These are phyloP conservation scores for Trypethelium eluteriae DNA, from an alignment of 495 filamentous ascomycete species.

Conservation along the genomic window DNA sequence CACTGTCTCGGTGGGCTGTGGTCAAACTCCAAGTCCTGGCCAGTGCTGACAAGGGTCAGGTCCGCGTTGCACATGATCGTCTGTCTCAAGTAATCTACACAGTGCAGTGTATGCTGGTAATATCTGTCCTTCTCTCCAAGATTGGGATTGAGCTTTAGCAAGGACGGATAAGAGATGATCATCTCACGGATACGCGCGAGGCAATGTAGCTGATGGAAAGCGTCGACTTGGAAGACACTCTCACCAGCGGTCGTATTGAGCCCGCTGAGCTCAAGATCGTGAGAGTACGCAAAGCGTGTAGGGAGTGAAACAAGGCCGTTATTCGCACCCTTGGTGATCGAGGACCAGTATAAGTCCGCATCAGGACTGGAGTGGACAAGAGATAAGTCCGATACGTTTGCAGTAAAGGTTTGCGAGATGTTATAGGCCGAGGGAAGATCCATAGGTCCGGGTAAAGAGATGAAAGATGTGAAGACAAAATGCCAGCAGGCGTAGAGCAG, in stretches of 20 bases:
- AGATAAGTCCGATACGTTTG: background rate
- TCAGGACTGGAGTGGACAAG: constrained; percentile 1
- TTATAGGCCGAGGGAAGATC: background rate
- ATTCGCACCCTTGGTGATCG: constrained; percentile 1
- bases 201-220: constrained; percentile 2
- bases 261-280: background rate
- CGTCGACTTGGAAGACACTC: constrained; percentile 3
- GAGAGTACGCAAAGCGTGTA: background rate
- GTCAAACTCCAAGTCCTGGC: constrained; percentile 5
- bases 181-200: constrained; percentile 8
- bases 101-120: constrained; percentile 1
- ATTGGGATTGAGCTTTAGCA: constrained; percentile 8
- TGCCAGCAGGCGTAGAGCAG: constrained; percentile 4
- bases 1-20: constrained; percentile 1
- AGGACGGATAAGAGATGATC: constrained; percentile 6
- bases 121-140: constrained; percentile 5
- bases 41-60: background rate
- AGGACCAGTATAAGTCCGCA: background rate
- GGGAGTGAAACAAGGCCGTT: background rate
- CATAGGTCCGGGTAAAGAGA: background rate
- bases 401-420: background rate
- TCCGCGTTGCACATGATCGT: constrained; percentile 4
- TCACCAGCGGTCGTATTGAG: background rate
- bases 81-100: constrained; percentile 3
- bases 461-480: background rate